Base-by-base conservation (phyloP, 371 early-diverging fungal species). In the Gilbertella persicaria region DNA sequence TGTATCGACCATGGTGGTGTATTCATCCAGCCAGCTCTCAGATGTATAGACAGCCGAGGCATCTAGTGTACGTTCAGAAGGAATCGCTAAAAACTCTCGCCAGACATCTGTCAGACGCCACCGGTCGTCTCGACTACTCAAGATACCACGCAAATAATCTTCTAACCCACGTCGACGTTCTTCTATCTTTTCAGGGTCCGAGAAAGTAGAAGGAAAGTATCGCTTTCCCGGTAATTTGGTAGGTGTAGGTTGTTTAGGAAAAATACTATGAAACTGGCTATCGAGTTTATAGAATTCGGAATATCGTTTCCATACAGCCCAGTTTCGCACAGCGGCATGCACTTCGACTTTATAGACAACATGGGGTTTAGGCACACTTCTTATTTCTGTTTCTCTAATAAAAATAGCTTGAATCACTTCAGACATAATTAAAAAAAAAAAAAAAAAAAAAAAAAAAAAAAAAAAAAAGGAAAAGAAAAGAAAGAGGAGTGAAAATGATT, bases 301-400 rank as follows among this genome's bases (percentile, higher is more conserved):
- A 69, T 93, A 95, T 3, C 96, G 86, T 54, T 86, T 88, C 89
- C 90, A 92, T 19, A 94, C 86, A 1, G 78, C 80, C 96, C 96
- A 95, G 10, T 89, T 83, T 17, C 93, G 85, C 20, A 93, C 90
- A 2, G 92, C 88, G 1, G 89, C 90, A 55, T 87, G 84, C 7
- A 92, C 84, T 53, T 88, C 82, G 17, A 92, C 69, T 36, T 77
- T 80, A 46, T 89, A 92, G 25, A 73, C 87, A 1, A 83, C 81
- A 66, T 90, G 91, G 5, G 83, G 79, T 70, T 86, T 87, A 4
- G 93, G 93, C 19, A 70, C 61, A 8, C 62, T 57, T 24, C 86
- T 73, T 8, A 82, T 81, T 55, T 87, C 84, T 3, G 84, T 68
- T 20, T 80, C 72, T 36, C 83, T 84, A 43, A 89, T 75, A 53